Conservation (phyloP, 495 filamentous ascomycete species). For the Chaetomium cochliodes region DNA sequence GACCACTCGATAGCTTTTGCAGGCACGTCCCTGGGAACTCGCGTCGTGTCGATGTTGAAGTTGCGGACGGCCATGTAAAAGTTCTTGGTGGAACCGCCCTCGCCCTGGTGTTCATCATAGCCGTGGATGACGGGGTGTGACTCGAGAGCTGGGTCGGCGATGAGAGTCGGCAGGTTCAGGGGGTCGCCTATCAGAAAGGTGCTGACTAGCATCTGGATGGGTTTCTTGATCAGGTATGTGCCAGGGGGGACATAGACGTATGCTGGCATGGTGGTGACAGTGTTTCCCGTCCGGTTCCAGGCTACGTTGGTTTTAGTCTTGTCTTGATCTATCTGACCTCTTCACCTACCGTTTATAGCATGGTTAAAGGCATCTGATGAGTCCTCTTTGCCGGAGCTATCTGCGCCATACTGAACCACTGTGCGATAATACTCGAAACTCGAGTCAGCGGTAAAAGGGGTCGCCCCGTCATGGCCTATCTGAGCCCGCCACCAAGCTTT, state of each 20-base stretch:
- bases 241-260: conserved; percentile 60
- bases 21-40: conserved; percentile 36
- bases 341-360: conserved; percentile 53
- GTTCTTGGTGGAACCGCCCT: conserved; percentile 62
- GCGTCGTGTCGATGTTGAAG: conserved; percentile 66
- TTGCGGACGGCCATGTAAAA: conserved; percentile 76
- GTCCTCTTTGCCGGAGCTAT: conserved; percentile 55
- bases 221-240: conserved; percentile 52
- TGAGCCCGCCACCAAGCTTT: conserved; percentile 33
- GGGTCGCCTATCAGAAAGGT: conserved; percentile 60
- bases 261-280: conserved; percentile 56
- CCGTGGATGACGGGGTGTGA: conserved; percentile 27
- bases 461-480: conserved; percentile 32
- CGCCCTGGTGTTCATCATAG: conserved; percentile 50
- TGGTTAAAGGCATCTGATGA: conserved; percentile 63
- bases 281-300: conserved; percentile 40
- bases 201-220: conserved; percentile 47
- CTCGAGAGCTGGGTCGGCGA: conserved; percentile 50
- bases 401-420: conserved; percentile 53
- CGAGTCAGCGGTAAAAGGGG: conserved; percentile 41
- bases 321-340: not conserved
- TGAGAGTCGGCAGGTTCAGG: conserved; percentile 58
- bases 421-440: conserved; percentile 58
- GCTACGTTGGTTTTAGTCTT: conserved; percentile 16
- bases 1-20: conserved; percentile 62